These are phyloP conservation scores for Geosmithia morbida DNA, from an alignment of 2,329 filamentous ascomycete genomes.

Conservation along the genomic window DNA sequence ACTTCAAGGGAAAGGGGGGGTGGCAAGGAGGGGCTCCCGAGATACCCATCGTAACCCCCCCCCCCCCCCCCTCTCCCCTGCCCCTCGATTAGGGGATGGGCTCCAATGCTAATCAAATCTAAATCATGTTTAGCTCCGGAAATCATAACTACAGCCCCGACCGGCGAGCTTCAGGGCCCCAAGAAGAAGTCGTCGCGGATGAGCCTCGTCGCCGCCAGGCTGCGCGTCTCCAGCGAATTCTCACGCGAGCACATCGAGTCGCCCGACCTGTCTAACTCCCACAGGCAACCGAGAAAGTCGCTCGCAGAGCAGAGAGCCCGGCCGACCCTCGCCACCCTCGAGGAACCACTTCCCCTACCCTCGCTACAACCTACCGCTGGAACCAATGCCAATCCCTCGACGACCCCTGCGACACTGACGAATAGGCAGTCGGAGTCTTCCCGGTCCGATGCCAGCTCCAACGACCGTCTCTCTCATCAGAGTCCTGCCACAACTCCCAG, in stretches of 20 bases:
- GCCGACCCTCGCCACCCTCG: constrained; percentile 25
- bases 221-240: constrained; percentile 37
- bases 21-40: neutral
- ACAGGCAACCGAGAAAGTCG: constrained; percentile 15
- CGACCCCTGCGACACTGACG: constrained; percentile 27
- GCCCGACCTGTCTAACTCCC: constrained; percentile 2
- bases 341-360: constrained; percentile 34
- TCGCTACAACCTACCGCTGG: constrained; percentile 13
- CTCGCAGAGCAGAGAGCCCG: constrained; percentile 27
- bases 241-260: constrained; percentile 11
- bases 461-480: constrained; percentile 45
- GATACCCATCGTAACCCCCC: no score
- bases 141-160: constrained; percentile 89
- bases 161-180: constrained; percentile 41
- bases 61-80: neutral
- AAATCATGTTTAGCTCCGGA: constrained; percentile 34
- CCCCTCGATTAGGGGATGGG: neutral
- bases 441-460: constrained; percentile 72
- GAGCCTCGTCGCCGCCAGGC: constrained; percentile 34
- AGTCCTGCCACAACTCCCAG: constrained; percentile 46
- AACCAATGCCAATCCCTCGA: constrained; percentile 19
- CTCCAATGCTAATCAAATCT: neutral
- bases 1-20: neutral
- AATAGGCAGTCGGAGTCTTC: constrained; percentile 57
- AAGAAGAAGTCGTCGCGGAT: constrained; percentile 43